Evolutionary conservation across 192 early-diverging fungal species (phyloP), one percentile per base, ranked within the genome.

Genomic region (Geosiphon pyriformis): DNA sequence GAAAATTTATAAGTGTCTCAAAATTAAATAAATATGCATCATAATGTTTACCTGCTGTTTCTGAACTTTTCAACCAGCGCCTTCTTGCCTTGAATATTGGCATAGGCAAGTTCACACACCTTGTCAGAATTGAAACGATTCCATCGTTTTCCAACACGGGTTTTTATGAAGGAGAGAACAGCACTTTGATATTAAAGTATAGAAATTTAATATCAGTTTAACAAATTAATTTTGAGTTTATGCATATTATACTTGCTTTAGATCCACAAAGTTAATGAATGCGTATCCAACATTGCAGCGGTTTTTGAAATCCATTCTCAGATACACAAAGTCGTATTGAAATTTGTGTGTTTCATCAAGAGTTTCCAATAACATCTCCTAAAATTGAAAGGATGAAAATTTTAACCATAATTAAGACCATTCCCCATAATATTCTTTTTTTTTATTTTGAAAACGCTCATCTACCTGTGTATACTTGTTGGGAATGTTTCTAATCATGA

Each of bases 401-500:
- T n/a, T n/a, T n/a, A n/a, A n/a, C n/a, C n/a, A n/a, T n/a, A n/a
- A n/a, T n/a, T n/a, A n/a, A n/a, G n/a, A n/a, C n/a, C n/a, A n/a
- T n/a, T n/a, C n/a, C n/a, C n/a, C n/a, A n/a, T n/a, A n/a, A n/a
- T n/a, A n/a, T n/a, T n/a, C n/a, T n/a, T n/a, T n/a, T n/a, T n/a
- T n/a, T n/a, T n/a, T n/a, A n/a, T n/a, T n/a, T n/a, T n/a, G n/a
- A n/a, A n/a, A n/a, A n/a, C n/a, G n/a, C n/a, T 27, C 22, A 15
- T 65, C 42, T 72, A 88, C 87, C 74, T 88, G 87, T 4, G 88
- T 86, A 66, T 90, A 91, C 64, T 92, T 92, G 73, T 94, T 94
- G 11, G 92, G 92, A 59, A 93, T 91, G 68, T 92, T 92, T 34
- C 90, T 77, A 49, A 94, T 87, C 92, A 93, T 93, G 66, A 89